These are phyloP conservation scores for Trichosporon inkin DNA, from an alignment of 1,284 basidiomycete genomes.

Conservation along the genomic window DNA sequence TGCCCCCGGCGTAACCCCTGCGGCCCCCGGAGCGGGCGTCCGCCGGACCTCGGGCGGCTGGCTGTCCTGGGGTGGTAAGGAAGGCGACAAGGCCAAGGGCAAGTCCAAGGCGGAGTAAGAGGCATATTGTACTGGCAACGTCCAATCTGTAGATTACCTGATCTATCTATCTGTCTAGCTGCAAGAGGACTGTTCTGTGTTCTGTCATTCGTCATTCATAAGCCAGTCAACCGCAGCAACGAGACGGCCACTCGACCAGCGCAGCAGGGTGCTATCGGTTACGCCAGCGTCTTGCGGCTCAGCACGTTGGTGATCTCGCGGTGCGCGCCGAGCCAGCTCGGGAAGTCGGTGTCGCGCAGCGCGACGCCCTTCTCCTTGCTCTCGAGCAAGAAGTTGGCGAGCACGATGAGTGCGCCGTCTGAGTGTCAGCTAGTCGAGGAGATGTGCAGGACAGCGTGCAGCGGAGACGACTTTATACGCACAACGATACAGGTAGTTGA, in stretches of 20 bases:
- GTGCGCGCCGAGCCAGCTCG: constrained; percentile 74
- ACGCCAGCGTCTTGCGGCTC: constrained; percentile 69
- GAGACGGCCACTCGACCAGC: background rate
- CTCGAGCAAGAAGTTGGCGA: constrained; percentile 93
- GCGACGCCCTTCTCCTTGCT: constrained; percentile 53
- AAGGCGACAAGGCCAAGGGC: background rate
- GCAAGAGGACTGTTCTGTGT: too few species aligned
- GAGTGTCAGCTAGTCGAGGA: constrained; percentile 21
- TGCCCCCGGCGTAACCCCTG: background rate
- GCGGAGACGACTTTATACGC: constrained; percentile 11
- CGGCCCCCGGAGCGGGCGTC: background rate
- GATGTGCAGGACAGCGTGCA: background rate
- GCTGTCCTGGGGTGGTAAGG: constrained; percentile 19
- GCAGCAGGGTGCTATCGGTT: background rate
- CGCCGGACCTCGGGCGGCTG: constrained; percentile 6
- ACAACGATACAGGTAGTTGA: constrained; percentile 71
- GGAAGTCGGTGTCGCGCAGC: constrained; percentile 57
- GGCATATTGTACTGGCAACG: background rate
- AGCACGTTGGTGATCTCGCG: constrained; percentile 78
- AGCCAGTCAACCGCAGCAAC: too few species aligned
- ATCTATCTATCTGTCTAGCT: too few species aligned
- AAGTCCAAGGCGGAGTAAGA: background rate
- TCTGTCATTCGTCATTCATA: background rate
- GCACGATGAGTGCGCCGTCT: constrained; percentile 90
- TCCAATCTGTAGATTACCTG: background rate